Conservation (phyloP, 306 rosid species). For the Canavalia gladiata region DNA sequence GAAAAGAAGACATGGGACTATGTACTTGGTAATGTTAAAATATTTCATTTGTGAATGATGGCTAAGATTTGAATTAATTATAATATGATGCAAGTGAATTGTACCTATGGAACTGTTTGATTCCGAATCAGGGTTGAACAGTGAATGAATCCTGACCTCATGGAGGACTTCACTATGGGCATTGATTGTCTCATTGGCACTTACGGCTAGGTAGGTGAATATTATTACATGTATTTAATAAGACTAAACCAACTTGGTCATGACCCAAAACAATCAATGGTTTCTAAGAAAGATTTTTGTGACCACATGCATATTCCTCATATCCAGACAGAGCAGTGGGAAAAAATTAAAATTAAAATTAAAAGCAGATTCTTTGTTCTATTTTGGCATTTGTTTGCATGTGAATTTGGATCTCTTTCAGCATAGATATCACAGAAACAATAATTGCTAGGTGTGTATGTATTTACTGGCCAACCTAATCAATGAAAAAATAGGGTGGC, state of each 20-base stretch:
- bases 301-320: neutral
- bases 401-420: conserved; percentile 5
- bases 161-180: neutral
- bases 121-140: neutral
- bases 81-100: neutral
- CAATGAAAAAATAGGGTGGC: neutral
- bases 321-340: neutral
- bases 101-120: neutral
- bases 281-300: neutral
- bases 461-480: neutral
- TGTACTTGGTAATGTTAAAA: neutral
- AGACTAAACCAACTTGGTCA: neutral
- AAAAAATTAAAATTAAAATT: neutral
- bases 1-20: neutral
- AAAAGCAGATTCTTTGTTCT: neutral
- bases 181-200: conserved; percentile 12
- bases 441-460: neutral
- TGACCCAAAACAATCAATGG: neutral
- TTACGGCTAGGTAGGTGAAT: neutral
- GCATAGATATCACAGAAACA: neutral
- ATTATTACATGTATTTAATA: conserved; percentile 6
- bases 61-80: conserved; percentile 8
- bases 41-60: conserved; percentile 13
- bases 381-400: conserved; percentile 6
- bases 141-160: neutral